A percentile compares a stretch with the other conserved stretches of the same genome.
These are phyloP conservation scores for Coemansia guatemalensis DNA, from an alignment of 192 early-diverging fungal species.

Conservation along the genomic window DNA sequence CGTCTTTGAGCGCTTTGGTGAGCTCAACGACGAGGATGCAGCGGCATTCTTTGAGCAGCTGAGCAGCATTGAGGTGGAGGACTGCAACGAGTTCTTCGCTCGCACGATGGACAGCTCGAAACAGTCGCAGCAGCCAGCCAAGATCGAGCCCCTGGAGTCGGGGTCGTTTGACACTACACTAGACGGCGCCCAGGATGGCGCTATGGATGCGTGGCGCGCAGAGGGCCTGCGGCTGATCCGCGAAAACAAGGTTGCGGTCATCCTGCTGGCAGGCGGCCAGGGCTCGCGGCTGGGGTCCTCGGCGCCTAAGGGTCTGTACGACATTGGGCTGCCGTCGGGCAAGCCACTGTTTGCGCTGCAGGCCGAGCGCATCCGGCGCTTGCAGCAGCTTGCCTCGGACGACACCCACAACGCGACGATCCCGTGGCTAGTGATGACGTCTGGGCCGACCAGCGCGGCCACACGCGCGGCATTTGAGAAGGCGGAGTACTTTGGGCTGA, in stretches of 20 bases:
- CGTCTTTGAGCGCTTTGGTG: slow-evolving; percentile 80
- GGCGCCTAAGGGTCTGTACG: slow-evolving; percentile 92
- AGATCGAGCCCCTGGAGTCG: slow-evolving; percentile 75
- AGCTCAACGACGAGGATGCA: slow-evolving; percentile 61
- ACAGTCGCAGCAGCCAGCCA: slow-evolving; percentile 48
- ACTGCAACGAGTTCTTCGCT: slow-evolving; percentile 79
- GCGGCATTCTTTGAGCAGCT: slow-evolving; percentile 66
- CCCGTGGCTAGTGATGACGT: slow-evolving; percentile 99
- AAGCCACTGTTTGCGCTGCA: slow-evolving; percentile 94
- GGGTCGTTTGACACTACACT: slow-evolving; percentile 67
- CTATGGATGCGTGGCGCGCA: slow-evolving; percentile 66
- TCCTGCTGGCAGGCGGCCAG: slow-evolving; percentile 91
- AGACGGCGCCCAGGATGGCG: slow-evolving; percentile 50
- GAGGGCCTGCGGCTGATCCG: slow-evolving; percentile 79
- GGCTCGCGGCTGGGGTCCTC: slow-evolving; percentile 80
- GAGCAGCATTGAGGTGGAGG: slow-evolving; percentile 69
- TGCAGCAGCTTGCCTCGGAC: slow-evolving; percentile 71
- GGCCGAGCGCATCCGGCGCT: slow-evolving; percentile 84
- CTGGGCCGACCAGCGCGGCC: slow-evolving; percentile 83
- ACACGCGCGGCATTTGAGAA: slow-evolving; percentile 80
- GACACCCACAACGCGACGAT: slow-evolving; percentile 59
- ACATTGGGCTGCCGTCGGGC: slow-evolving; percentile 85
- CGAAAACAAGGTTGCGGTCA: slow-evolving; percentile 88
- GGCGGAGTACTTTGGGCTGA: slow-evolving; percentile 86
- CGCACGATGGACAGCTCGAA: slow-evolving; percentile 60